Conservation (phyloP, 169 alveolate species). For the Plasmodium falciparum region DNA sequence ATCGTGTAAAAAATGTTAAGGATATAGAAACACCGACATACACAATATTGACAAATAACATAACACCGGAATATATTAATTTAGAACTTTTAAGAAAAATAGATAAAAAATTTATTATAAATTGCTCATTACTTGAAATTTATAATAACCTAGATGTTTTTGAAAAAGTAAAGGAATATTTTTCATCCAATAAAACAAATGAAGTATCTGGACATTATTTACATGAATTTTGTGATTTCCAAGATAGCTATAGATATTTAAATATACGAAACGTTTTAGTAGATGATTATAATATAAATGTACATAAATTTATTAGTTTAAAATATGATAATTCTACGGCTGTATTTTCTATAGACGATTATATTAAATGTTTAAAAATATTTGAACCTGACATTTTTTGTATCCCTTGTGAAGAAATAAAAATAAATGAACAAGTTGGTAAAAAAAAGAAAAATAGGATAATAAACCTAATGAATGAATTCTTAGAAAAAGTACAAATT, state of each 20-base stretch:
- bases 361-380: conserved; percentile 46
- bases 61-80: conserved; percentile 62
- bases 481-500: conserved; percentile 53
- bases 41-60: conserved; percentile 58
- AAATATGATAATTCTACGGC: conserved; percentile 25
- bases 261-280: conserved; percentile 51
- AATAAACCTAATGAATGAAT: conserved; percentile 41
- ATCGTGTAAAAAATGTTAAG: conserved; percentile 27
- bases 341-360: conserved; percentile 53
- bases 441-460: conserved; percentile 68
- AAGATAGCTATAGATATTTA: conserved; percentile 53
- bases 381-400: conserved; percentile 74
- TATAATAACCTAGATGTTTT: conserved; percentile 50
- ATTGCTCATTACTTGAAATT: conserved; percentile 59
- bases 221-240: conserved; percentile 44
- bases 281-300: conserved; percentile 31
- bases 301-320: conserved; percentile 41
- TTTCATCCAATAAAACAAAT: conserved; percentile 6
- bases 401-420: conserved; percentile 71
- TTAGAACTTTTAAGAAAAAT: conserved; percentile 41
- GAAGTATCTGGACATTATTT: conserved; percentile 5
- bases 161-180: conserved; percentile 61
- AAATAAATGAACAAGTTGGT: conserved; percentile 54
- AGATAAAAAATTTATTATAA: conserved; percentile 26
- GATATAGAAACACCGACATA: conserved; percentile 69